Conservation (phyloP, 768 basidiomycete genomes). For the Hydnomerulius pinastri region DNA sequence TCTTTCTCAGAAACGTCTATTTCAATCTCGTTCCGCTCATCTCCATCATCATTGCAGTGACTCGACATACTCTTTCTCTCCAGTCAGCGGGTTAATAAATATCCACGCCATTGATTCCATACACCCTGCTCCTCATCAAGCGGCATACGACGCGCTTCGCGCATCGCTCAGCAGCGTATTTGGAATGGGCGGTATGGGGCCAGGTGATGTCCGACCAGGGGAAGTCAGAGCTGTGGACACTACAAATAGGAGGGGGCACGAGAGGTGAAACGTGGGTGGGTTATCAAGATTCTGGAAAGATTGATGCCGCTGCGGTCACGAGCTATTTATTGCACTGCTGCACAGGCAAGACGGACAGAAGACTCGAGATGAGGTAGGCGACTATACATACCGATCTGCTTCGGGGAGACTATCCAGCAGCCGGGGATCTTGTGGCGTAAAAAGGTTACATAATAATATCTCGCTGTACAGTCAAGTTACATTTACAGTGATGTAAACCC, state of each 20-base stretch:
- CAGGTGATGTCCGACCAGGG: constrained; percentile 18
- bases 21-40: not conserved
- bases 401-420: too few relatives aligned
- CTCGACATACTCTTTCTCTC: constrained; percentile 76
- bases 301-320: not conserved
- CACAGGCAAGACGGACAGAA: too few relatives aligned
- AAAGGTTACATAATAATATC: too few relatives aligned
- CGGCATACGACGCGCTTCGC: constrained; percentile 65
- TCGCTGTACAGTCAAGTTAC: too few relatives aligned
- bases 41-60: constrained; percentile 40
- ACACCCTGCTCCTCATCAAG: constrained; percentile 71
- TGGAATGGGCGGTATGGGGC: constrained; percentile 13
- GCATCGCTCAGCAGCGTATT: constrained; percentile 29
- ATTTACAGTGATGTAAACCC: too few relatives aligned
- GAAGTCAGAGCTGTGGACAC: constrained; percentile 8
- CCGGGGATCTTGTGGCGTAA: too few relatives aligned
- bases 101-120: constrained; percentile 74
- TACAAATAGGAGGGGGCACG: constrained; percentile 1
- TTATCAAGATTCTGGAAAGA: not conserved
- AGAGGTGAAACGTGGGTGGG: not conserved
- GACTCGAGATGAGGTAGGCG: too few relatives aligned
- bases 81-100: constrained; percentile 61
- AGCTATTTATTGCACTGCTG: too few relatives aligned
- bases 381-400: too few relatives aligned
- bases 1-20: not conserved